Conservation (phyloP, 352 stramenopile species). For the Pythium volutum region DNA sequence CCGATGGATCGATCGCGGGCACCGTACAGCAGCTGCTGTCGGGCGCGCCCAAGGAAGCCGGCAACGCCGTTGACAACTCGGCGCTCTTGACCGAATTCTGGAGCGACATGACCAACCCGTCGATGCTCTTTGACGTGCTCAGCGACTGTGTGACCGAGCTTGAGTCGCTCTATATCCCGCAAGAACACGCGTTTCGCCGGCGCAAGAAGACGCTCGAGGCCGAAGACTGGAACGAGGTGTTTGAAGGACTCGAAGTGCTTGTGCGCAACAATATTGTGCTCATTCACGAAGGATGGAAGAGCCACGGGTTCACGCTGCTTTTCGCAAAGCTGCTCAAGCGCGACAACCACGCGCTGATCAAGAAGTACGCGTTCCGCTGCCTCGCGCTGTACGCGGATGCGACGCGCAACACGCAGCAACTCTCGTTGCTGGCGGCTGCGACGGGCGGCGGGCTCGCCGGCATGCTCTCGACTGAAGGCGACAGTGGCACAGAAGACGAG, state of each 20-base stretch:
- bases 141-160: slow-evolving; percentile 82
- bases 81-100: slow-evolving; percentile 70
- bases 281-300: slow-evolving; percentile 81
- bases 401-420: slow-evolving; percentile 65
- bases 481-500: slow-evolving; percentile 45
- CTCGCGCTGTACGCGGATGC: slow-evolving; percentile 81
- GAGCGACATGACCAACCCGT: slow-evolving; percentile 60
- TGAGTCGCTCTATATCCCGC: slow-evolving; percentile 77
- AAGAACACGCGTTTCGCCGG: slow-evolving; percentile 81
- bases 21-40: slow-evolving; percentile 66
- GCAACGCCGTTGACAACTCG: slow-evolving; percentile 35
- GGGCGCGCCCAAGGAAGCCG: slow-evolving; percentile 45
- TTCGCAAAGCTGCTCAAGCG: slow-evolving; percentile 83
- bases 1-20: slow-evolving; percentile 60
- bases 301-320: slow-evolving; percentile 73
- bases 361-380: slow-evolving; percentile 88
- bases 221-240: slow-evolving; percentile 88
- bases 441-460: slow-evolving; percentile 12
- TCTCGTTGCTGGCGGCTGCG: slow-evolving; percentile 31
- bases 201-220: slow-evolving; percentile 79
- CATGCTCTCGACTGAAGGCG: slow-evolving; percentile 37
- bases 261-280: slow-evolving; percentile 66
- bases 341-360: slow-evolving; percentile 87
- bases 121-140: slow-evolving; percentile 75
- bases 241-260: slow-evolving; percentile 82